Evolutionary conservation across 2,329 filamentous ascomycete genomes (phyloP), one percentile per base, ranked within the genome.

Genomic region (Aspergillus flavus): DNA sequence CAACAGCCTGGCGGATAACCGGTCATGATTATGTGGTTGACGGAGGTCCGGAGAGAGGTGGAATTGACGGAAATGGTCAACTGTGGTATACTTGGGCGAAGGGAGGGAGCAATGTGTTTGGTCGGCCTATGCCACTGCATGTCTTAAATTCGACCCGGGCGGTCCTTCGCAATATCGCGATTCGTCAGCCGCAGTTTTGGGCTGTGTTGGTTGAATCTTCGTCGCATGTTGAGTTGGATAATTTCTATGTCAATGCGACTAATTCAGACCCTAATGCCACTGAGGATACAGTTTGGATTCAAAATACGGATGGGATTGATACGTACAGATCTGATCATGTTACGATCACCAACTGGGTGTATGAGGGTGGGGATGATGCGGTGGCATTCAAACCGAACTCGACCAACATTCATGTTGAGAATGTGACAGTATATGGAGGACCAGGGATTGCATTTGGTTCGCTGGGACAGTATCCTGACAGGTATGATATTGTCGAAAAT

Each of bases 281-380:
- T 6, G 16, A 45, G 3, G 58, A 61, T 21, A 34, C 30, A 10
- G 75, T 79, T 60, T 82, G 79, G 77, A 82, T 82, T 1, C 78
- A 83, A 16, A 85, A 85, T 63, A 85, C 83, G 1, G 83, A 85
- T 66, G 83, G 83, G 4, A 78, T 79, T 56, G 81, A 85, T 63
- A 82, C 81, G 30, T 85, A 82, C 81, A 83, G 84, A 69, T 83
- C 82, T 16, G 79, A 79, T 54, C 77, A 81, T 56, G 75, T 85
- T 30, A 70, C 73, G 3, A 78, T 84, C 36, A 71, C 72, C 19
- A 84, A 84, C 64, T 84, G 82, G 78, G 80, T 79, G 21, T 81
- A 80, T 23, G 62, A 65, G 2, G 68, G 68, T 7, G 63, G 64
- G 26, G 73, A 81, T 64, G 79, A 80, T 62, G 79, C 77, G 50